phyloP scores from a whole-genome alignment of 192 early-diverging fungal species.

The Coemansia sp. region DNA sequence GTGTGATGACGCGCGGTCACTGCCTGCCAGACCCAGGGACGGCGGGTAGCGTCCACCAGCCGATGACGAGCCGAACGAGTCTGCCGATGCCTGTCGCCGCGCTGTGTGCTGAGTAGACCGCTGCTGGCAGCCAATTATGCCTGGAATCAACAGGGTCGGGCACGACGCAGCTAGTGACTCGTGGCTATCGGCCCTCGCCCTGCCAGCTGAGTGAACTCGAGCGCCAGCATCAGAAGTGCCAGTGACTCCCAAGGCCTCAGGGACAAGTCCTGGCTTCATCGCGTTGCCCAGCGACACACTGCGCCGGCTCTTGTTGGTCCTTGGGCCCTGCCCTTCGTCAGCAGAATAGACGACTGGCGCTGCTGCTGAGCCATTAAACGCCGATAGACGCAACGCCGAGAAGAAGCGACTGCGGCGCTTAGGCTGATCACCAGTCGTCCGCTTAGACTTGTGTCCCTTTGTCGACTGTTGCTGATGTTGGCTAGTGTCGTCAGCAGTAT shows the following conservation, averaged over 20 bases:
- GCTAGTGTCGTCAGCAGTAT: not conserved
- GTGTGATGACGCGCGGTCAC: not conserved
- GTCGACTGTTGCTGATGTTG: not conserved
- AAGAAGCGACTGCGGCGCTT: constrained; percentile 51
- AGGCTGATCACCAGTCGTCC: constrained; percentile 4
- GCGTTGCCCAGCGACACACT: constrained; percentile 45
- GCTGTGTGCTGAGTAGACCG: not conserved
- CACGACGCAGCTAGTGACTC: constrained; percentile 37
- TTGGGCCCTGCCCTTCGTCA: not conserved
- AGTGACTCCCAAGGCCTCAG: not conserved
- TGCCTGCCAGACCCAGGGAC: constrained; percentile 15
- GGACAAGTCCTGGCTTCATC: not conserved
- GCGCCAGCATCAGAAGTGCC: not conserved
- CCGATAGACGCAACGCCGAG: constrained; percentile 27
- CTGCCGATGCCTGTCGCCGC: constrained; percentile 18
- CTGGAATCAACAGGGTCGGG: constrained; percentile 22
- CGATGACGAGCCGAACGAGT: constrained; percentile 7
- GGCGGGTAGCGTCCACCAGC: constrained; percentile 31
- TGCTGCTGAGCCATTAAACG: constrained; percentile 10
- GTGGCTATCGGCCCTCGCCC: constrained; percentile 10
- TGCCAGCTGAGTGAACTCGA: not conserved
- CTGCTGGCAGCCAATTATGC: not conserved
- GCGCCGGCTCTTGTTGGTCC: constrained; percentile 17
- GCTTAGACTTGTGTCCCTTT: not conserved
- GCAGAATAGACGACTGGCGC: not conserved